Conservation (phyloP, 2,329 filamentous ascomycete species). For the Fusarium sp. region DNA sequence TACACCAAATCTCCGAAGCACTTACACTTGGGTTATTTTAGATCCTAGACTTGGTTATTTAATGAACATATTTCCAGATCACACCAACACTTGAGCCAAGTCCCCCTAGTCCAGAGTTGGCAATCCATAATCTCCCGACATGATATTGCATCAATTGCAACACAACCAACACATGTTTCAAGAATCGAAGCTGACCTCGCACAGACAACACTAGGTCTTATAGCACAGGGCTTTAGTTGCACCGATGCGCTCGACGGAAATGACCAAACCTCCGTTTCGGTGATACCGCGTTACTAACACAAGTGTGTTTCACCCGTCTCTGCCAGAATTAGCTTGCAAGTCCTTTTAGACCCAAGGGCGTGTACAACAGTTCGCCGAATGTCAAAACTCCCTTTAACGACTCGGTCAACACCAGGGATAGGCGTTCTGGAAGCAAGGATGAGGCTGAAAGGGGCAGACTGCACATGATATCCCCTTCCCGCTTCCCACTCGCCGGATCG, state of each 20-base stretch:
- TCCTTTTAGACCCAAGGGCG: slow-evolving; percentile 6
- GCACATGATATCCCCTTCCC: slow-evolving; percentile 19
- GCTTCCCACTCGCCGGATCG: slow-evolving; percentile 32
- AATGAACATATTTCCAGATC: slow-evolving; percentile 18
- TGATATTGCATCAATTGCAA: slow-evolving; percentile 17
- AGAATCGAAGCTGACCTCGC: slow-evolving; percentile 18
- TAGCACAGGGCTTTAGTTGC: background rate
- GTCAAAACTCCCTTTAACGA: slow-evolving; percentile 7
- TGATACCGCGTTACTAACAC: slow-evolving; percentile 15
- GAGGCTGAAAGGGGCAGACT: slow-evolving; percentile 22
- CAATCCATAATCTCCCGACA: slow-evolving; percentile 18
- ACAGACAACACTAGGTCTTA: slow-evolving; percentile 21
- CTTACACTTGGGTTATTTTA: slow-evolving; percentile 5
- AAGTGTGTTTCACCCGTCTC: slow-evolving; percentile 9
- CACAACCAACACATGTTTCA: slow-evolving; percentile 16
- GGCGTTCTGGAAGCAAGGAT: slow-evolving; percentile 31
- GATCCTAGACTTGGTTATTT: slow-evolving; percentile 26
- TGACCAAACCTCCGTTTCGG: slow-evolving; percentile 27
- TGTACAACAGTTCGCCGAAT: background rate
- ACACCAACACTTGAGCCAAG: slow-evolving; percentile 6
- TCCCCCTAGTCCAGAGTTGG: slow-evolving; percentile 18
- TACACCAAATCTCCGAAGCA: background rate
- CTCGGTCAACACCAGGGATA: slow-evolving; percentile 5
- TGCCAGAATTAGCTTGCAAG: slow-evolving; percentile 1
- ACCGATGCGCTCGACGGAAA: slow-evolving; percentile 27